phyloP scores from a whole-genome alignment of 176 grass and related monocot genomes.

The Eragrostis curvula region DNA sequence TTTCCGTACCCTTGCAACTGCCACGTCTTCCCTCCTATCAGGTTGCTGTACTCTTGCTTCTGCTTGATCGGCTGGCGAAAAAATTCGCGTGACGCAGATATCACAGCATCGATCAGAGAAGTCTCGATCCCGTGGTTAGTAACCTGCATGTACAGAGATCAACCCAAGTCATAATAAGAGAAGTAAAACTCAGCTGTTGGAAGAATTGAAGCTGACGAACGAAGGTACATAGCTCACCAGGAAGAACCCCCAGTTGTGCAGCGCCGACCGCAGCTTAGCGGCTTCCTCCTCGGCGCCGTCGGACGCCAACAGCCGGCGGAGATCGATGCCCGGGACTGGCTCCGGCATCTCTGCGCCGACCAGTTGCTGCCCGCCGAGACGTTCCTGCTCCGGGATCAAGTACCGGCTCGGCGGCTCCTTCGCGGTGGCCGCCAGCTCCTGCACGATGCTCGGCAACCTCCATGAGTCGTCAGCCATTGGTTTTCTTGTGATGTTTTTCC shows the following conservation, averaged over 20 bases:
- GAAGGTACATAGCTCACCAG: constrained; percentile 26
- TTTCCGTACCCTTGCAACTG: constrained; percentile 68
- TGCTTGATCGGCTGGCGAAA: constrained; percentile 47
- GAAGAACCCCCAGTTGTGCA: constrained; percentile 62
- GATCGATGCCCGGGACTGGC: constrained; percentile 50
- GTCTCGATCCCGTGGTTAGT: constrained; percentile 49
- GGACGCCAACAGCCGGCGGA: constrained; percentile 41
- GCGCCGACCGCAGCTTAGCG: constrained; percentile 47
- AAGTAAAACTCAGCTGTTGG: background rate
- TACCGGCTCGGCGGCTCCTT: constrained; percentile 35
- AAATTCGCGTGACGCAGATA: constrained; percentile 37
- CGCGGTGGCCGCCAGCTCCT: constrained; percentile 28
- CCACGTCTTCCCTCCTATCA: constrained; percentile 54
- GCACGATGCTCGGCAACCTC: constrained; percentile 37
- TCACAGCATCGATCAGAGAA: constrained; percentile 52
- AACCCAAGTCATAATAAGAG: background rate
- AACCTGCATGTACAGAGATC: constrained; percentile 31
- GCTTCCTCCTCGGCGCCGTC: constrained; percentile 33
- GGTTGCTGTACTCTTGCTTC: constrained; percentile 57
- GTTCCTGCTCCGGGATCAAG: constrained; percentile 37
- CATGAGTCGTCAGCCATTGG: constrained; percentile 38
- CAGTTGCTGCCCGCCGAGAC: background rate
- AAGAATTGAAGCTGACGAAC: background rate
- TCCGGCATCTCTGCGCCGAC: constrained; percentile 28
- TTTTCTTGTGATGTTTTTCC: background rate